Base-by-base conservation (phyloP, 441 rosid species). In the Mallotus japonicus region DNA sequence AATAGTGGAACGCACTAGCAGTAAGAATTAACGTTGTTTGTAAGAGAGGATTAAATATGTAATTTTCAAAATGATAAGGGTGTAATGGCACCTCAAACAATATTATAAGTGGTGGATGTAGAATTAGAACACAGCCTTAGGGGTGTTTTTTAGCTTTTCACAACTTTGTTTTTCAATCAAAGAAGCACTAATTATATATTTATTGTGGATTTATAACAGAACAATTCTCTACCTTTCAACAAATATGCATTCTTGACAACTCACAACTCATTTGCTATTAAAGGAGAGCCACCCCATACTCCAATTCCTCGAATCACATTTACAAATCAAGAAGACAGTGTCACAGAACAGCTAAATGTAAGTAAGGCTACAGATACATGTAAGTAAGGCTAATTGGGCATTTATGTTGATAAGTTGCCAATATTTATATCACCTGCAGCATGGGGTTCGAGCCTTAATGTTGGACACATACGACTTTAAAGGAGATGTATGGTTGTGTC, bases 401-500 rank as follows among this genome's bases (percentile, higher is more conserved):
- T 28, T 28, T 28, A 28, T 28, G 2, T 28, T 28, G 32, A 28
- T 28, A 28, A 28, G 32, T 28, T 28, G 32, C 32, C 32, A 28
- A 28, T 28, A 28, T 28, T 28, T 28, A 28, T 28, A 28, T 24
- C 8, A 20, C 22, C 37, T 77, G 71, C 70, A 93, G 98, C 86
- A 88, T 76, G 97, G 98, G 74, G 97, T 81, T 67, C 85, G 96
- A 67, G 93, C 79, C 55, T 79, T 93, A 65, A 90, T 92, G 96
- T 85, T 92, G 5, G 97, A 93, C 75, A 87, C 92, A 0, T 93
- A 93, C 20, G 98, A 90, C 81, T 93, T 86, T 61, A 62, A 82
- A 16, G 95, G 90, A 73, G 92, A 87, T n/a, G 83, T 92, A 7
- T 90, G 98, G 98, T 67, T 92, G 74, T 93, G 97, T 58, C 97